Evolutionary conservation across 2,329 filamentous ascomycete genomes (phyloP).

Genomic region (Didymella glomerata): DNA sequence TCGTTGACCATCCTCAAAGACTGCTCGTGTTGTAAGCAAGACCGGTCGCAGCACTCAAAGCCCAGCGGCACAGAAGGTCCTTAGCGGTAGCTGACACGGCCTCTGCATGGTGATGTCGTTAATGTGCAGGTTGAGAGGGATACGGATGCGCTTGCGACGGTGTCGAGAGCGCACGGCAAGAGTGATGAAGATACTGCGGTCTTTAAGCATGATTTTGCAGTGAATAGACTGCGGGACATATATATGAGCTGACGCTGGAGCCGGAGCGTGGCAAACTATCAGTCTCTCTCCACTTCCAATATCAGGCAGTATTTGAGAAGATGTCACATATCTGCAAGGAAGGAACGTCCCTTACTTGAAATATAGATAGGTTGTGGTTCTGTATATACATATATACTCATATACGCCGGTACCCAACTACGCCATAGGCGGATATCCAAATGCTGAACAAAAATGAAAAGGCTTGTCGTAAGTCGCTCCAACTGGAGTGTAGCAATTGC

Average conservation of each 20-base stretch:
- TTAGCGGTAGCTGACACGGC: no score
- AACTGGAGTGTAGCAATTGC: constrained; percentile 5
- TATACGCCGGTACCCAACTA: constrained; percentile 6
- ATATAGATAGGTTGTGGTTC: constrained; percentile 10
- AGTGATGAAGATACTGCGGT: constrained; percentile 23
- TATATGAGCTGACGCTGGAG: constrained; percentile 28
- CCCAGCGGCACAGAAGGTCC: no score
- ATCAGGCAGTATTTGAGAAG: not conserved
- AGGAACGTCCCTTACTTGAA: not conserved
- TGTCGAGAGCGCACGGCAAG: constrained; percentile 27
- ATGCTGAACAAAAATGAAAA: constrained; percentile 2
- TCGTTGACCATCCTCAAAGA: no score
- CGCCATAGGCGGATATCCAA: constrained; percentile 17
- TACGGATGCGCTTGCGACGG: constrained; percentile 26
- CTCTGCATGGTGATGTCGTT: constrained; percentile 32
- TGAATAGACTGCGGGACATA: constrained; percentile 32
- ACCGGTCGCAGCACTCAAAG: no score
- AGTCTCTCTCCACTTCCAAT: not conserved
- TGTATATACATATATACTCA: constrained; percentile 7
- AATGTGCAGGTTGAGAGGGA: constrained; percentile 22
- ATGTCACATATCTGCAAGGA: not conserved
- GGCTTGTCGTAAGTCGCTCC: constrained; percentile 14
- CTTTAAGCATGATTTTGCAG: constrained; percentile 36
- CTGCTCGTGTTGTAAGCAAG: no score
- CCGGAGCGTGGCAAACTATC: not conserved